Base-by-base conservation (phyloP, 176 grass and related monocot species). In the Tuctoria greenei region DNA sequence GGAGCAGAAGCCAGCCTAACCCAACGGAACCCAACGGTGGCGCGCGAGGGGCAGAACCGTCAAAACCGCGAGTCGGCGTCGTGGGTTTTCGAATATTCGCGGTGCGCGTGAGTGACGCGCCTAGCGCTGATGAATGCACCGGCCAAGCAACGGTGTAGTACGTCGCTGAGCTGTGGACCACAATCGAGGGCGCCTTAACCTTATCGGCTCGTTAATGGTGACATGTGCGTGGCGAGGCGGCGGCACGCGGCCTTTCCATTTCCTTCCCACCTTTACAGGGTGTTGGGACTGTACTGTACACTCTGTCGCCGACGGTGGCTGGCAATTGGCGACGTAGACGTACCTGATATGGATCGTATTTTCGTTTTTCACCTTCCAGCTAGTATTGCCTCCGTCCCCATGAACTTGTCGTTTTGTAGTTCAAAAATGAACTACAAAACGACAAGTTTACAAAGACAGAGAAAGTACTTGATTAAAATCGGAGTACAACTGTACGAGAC, bases 71-170 rank as follows among this genome's bases (percentile, higher is more conserved):
- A 26, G 4, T 0, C 5, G 15, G 39, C 50, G 40, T 79, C 77
- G 77, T 34, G 77, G 51, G 83, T 66, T 3, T 82, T 86, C 47
- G 73, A 87, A 87, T 87, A 87, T 82, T 83, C 81, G 51, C 27
- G 13, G 21, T 4, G 37, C 9, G 41, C 55, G 51, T 75, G 55
- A 69, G 17, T 44, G 24, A 76, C 12, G 51, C 50, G 21, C 18
- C 50, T 3, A 0, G 26, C 2, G 4, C 49, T 79, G n/a, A 56
- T n/a, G n/a, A n/a, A 70, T 15, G 36, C 77, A 75, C 62, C 41
- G 2, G 76, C 0, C 27, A 28, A 1, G n/a, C 16, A 0, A 0
- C 0, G 18, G n/a, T n/a, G n/a, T 9, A 1, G 1, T 0, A 23
- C 1, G 4, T 80, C 3, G 2, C 72, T 76, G 84, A 71, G n/a